Conservation (phyloP, 352 stramenopile species). For the Phytophthora niederhauseri region DNA sequence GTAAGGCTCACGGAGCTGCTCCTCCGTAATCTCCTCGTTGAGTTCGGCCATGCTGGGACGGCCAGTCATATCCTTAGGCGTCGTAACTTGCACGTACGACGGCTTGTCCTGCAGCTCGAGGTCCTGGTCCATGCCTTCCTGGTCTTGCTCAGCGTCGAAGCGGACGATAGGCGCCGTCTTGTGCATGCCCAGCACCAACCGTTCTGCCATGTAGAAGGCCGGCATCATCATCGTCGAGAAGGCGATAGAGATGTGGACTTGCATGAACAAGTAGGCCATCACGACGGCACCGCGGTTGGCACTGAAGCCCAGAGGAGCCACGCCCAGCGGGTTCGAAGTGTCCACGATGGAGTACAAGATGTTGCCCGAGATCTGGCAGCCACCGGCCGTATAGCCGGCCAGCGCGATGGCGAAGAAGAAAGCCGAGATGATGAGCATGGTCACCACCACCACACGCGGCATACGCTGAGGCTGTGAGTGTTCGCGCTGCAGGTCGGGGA, state of each 20-base stretch:
- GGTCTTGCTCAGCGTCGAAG: slow-evolving; percentile 22
- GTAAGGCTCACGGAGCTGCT: slow-evolving; percentile 43
- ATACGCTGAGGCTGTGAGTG: slow-evolving; percentile 25
- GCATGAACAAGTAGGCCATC: slow-evolving; percentile 35
- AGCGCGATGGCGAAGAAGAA: slow-evolving; percentile 26
- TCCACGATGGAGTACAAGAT: slow-evolving; percentile 34
- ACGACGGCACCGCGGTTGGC: slow-evolving; percentile 28
- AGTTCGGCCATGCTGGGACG: slow-evolving; percentile 2
- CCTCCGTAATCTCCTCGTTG: slow-evolving; percentile 33
- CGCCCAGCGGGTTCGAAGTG: slow-evolving; percentile 16
- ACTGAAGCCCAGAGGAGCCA: slow-evolving; percentile 25
- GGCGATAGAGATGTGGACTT: slow-evolving; percentile 31
- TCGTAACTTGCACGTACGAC: slow-evolving; percentile 23
- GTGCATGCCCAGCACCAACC: slow-evolving; percentile 31
- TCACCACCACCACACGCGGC: slow-evolving; percentile 27
- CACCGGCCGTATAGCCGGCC: slow-evolving; percentile 22
- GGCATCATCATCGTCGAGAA: slow-evolving; percentile 31
- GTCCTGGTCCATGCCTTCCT: slow-evolving; percentile 19
- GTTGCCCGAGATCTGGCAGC: slow-evolving; percentile 30
- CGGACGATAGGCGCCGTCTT: slow-evolving; percentile 22
- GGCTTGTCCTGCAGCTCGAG: slow-evolving; percentile 33
- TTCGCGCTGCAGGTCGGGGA: slow-evolving; percentile 25
- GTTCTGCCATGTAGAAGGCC: slow-evolving; percentile 33
- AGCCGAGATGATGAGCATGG: slow-evolving; percentile 21
- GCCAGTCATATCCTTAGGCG: too few species aligned